phyloP scores from a whole-genome alignment of 179 eudicot genomes.

The Actinidia chinensis region DNA sequence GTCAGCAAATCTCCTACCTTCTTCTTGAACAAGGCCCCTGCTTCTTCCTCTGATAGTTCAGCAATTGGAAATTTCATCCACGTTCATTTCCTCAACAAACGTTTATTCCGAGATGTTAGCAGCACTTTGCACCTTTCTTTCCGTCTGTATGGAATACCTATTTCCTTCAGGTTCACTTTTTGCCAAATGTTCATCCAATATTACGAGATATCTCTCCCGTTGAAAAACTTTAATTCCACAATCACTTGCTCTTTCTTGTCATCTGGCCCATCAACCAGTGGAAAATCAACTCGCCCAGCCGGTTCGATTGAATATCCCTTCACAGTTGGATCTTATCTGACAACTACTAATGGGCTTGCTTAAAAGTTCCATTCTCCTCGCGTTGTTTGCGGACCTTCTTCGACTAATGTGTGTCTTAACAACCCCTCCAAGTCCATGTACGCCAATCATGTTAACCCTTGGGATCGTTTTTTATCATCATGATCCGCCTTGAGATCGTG shows the following conservation, averaged over 20 bases:
- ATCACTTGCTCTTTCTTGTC: not conserved
- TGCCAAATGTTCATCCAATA: not conserved
- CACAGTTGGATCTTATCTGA: slow-evolving; percentile 11
- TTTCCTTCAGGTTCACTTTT: not conserved
- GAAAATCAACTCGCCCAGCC: slow-evolving; percentile 14
- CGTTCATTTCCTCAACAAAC: too few relatives aligned
- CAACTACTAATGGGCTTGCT: slow-evolving; percentile 4
- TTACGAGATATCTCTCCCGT: not conserved
- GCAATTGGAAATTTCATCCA: not conserved
- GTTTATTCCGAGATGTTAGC: too few relatives aligned
- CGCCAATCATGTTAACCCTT: slow-evolving; percentile 8
- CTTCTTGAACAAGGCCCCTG: not conserved
- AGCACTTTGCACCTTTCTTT: not conserved
- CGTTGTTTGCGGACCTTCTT: slow-evolving; percentile 13
- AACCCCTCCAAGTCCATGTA: slow-evolving; percentile 31
- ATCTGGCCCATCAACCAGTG: not conserved
- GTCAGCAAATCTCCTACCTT: too few relatives aligned
- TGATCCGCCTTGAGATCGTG: too few relatives aligned
- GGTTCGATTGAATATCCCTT: slow-evolving; percentile 17
- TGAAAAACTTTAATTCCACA: not conserved
- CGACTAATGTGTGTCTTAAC: slow-evolving; percentile 29
- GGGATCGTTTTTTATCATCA: too few relatives aligned
- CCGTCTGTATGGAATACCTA: not conserved
- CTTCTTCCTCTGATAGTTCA: not conserved
- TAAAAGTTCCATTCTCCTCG: slow-evolving; percentile 8